Conservation (phyloP, 2,329 filamentous ascomycete genomes). For the Knoxdaviesia capensis region DNA sequence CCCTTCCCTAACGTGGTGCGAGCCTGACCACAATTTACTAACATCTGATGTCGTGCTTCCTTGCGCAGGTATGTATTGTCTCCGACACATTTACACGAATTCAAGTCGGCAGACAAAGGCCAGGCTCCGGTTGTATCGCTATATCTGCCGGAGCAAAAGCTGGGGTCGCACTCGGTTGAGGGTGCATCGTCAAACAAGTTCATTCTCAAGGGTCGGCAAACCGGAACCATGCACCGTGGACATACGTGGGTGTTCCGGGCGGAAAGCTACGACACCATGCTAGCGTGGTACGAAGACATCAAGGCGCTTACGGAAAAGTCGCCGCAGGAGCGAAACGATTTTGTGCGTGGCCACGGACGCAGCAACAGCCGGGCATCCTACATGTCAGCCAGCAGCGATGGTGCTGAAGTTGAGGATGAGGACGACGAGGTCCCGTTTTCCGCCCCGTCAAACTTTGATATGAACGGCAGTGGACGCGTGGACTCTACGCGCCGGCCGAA, state of each 20-base stretch:
- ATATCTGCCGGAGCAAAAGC: constrained; percentile 83
- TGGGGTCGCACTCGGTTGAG: constrained; percentile 73
- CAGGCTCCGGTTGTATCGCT: constrained; percentile 92
- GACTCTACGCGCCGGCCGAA: constrained; percentile 30
- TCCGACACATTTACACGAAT: constrained; percentile 92
- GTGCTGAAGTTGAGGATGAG: constrained; percentile 55
- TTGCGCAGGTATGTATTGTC: constrained; percentile 70
- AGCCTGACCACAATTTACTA: neutral
- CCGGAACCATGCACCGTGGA: constrained; percentile 72
- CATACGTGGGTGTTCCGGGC: constrained; percentile 55
- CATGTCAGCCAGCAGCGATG: constrained; percentile 50
- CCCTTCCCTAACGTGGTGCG: neutral
- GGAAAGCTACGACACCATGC: constrained; percentile 77
- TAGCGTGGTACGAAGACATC: constrained; percentile 91
- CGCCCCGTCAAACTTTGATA: constrained; percentile 23
- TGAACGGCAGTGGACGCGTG: constrained; percentile 22
- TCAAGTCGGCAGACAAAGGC: constrained; percentile 90
- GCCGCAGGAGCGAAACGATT: constrained; percentile 71
- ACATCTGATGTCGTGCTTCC: neutral
- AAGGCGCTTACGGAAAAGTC: constrained; percentile 74
- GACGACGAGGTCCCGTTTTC: constrained; percentile 33
- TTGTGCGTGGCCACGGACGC: constrained; percentile 63
- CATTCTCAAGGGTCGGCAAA: constrained; percentile 89
- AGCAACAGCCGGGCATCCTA: constrained; percentile 51
- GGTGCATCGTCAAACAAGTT: constrained; percentile 89